Conservation (phyloP, 495 filamentous ascomycete genomes). For the Xylaria intraflava region DNA sequence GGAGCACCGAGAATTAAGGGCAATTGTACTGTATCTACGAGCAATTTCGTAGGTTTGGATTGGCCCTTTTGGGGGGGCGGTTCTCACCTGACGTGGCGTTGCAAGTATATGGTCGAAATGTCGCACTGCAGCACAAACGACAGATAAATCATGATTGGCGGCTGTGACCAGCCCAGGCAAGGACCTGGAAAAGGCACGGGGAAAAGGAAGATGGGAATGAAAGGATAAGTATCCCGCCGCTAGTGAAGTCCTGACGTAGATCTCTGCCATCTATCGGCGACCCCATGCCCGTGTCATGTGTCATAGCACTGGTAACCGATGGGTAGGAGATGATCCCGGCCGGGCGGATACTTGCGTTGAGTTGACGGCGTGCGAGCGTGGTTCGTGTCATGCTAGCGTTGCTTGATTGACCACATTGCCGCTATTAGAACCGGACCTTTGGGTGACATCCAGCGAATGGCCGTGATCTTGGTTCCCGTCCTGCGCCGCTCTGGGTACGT, state of each 20-base stretch:
- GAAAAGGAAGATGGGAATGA: too few species aligned
- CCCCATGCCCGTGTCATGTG: not conserved
- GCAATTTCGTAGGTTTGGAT: not conserved
- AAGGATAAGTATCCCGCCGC: too few species aligned
- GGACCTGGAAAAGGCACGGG: too few species aligned
- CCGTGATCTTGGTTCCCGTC: not conserved
- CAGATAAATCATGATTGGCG: not conserved
- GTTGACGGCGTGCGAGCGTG: not conserved
- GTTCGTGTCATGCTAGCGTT: conserved; percentile 1
- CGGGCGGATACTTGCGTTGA: conserved; percentile 4
- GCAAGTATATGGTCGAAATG: not conserved
- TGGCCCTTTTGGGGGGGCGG: not conserved
- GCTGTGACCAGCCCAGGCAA: too few species aligned
- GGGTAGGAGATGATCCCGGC: conserved; percentile 4
- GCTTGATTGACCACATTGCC: not conserved
- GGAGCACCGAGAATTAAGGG: too few species aligned
- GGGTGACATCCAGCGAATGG: not conserved
- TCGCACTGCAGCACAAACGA: not conserved
- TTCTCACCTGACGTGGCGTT: not conserved
- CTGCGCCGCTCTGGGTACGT: not conserved
- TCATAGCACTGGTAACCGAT: not conserved
- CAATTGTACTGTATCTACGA: not conserved
- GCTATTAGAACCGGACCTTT: not conserved
- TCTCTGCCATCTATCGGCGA: not conserved
- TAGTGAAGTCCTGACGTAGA: too few species aligned